phyloP scores from a whole-genome alignment of 2,329 filamentous ascomycete genomes.

The Metarhizium sp. region DNA sequence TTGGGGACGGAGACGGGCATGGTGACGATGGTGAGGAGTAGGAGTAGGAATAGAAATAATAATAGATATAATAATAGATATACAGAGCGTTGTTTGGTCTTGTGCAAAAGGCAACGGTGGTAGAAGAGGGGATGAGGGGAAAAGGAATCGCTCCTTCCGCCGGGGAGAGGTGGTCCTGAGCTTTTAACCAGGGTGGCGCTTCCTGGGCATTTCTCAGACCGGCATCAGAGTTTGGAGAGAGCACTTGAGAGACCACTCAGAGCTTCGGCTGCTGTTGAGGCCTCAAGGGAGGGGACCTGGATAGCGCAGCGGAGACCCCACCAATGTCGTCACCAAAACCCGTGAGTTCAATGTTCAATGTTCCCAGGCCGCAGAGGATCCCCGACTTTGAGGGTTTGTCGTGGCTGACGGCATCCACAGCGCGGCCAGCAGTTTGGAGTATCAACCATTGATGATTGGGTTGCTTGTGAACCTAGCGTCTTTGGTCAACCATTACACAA shows the following conservation, averaged over 20 bases:
- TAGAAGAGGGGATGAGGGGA: background rate
- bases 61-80: too few relatives aligned
- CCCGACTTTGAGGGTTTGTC: too few relatives aligned
- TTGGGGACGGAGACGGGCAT: slow-evolving; percentile 51
- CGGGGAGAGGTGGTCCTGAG: background rate
- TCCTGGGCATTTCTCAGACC: too few relatives aligned
- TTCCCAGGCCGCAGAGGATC: too few relatives aligned
- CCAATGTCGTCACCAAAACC: slow-evolving; percentile 4
- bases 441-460: too few relatives aligned
- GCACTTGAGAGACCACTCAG: background rate
- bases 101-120: background rate
- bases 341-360: too few relatives aligned
- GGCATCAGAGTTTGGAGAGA: too few relatives aligned
- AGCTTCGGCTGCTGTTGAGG: background rate
- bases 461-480: too few relatives aligned
- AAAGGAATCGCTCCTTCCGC: background rate
- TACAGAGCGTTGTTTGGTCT: background rate
- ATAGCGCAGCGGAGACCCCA: slow-evolving; percentile 2
- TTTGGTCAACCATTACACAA: too few relatives aligned
- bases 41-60: too few relatives aligned
- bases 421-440: too few relatives aligned
- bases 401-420: too few relatives aligned
- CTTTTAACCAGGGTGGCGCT: background rate
- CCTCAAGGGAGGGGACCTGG: background rate
- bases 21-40: slow-evolving; percentile 3